Conservation (phyloP, 2,329 filamentous ascomycete species). For the Penicillium nordicum region DNA sequence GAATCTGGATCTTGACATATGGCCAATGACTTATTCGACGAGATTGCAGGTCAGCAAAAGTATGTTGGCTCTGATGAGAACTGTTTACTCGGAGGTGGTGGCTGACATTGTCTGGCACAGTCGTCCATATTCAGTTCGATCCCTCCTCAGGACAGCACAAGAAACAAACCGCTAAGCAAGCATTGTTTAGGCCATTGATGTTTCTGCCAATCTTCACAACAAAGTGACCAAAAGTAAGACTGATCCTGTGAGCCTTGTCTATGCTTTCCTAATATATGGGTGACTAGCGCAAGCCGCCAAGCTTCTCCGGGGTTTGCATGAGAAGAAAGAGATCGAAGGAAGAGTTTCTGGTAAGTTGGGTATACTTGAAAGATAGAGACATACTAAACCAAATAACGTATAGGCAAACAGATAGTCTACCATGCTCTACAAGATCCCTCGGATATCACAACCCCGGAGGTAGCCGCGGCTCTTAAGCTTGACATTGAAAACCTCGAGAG, state of each 20-base stretch:
- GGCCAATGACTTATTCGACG: neutral
- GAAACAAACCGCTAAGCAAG: neutral
- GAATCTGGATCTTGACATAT: neutral
- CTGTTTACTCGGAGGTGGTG: neutral
- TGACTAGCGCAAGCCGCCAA: slow-evolving; percentile 54
- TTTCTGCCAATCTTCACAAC: slow-evolving; percentile 61
- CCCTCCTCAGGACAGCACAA: neutral
- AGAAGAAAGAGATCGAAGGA: slow-evolving; percentile 57
- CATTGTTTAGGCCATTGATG: slow-evolving; percentile 49
- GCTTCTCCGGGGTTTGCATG: slow-evolving; percentile 60
- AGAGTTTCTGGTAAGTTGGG: slow-evolving; percentile 48
- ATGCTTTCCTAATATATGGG: slow-evolving; percentile 18
- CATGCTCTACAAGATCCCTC: slow-evolving; percentile 54
- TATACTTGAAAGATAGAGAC: neutral
- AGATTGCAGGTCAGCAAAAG: slow-evolving; percentile 48
- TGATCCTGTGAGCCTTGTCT: slow-evolving; percentile 8
- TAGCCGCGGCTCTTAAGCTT: slow-evolving; percentile 50
- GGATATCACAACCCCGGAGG: slow-evolving; percentile 47
- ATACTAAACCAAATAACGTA: neutral
- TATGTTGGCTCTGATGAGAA: slow-evolving; percentile 21
- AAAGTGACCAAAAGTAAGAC: slow-evolving; percentile 54
- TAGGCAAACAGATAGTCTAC: slow-evolving; percentile 62
- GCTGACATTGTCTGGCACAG: slow-evolving; percentile 29
- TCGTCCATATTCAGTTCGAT: slow-evolving; percentile 53
- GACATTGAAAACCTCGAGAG: slow-evolving; percentile 48